phyloP scores from a whole-genome alignment of 2,329 filamentous ascomycete species.

The Colletotrichum sidae region DNA sequence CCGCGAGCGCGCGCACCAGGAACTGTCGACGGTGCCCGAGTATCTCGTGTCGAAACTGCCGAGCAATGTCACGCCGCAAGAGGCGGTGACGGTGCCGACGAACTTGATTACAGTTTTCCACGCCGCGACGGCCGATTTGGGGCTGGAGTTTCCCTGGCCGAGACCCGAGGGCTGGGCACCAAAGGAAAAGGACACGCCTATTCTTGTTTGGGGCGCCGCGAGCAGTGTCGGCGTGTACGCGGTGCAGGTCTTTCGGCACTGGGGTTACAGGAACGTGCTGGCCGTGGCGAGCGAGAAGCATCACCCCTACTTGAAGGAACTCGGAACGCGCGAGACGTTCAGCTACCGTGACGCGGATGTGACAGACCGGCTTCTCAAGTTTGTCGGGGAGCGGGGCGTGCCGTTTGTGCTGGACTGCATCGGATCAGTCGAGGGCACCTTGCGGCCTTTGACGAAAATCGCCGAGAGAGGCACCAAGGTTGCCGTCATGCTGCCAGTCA shows the following conservation, averaged over 20 bases:
- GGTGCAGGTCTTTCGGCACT: constrained; percentile 63
- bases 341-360: constrained; percentile 57
- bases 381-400: constrained; percentile 44
- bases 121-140: constrained; percentile 60
- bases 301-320: constrained; percentile 52
- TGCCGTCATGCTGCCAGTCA: constrained; percentile 70
- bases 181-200: constrained; percentile 47
- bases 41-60: constrained; percentile 62
- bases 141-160: constrained; percentile 68
- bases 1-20: constrained; percentile 65
- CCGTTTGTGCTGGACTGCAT: constrained; percentile 68
- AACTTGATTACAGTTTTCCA: constrained; percentile 72
- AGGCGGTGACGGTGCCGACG: constrained; percentile 65
- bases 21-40: constrained; percentile 63
- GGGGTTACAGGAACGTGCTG: constrained; percentile 62
- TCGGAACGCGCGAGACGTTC: constrained; percentile 60
- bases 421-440: constrained; percentile 57
- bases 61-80: constrained; percentile 51
- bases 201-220: constrained; percentile 65
- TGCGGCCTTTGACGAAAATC: constrained; percentile 62
- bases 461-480: constrained; percentile 62
- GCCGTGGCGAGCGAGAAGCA: constrained; percentile 60
- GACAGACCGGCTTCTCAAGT: constrained; percentile 49
- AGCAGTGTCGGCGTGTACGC: constrained; percentile 64
- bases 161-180: constrained; percentile 54